Percentiles rank a stretch among this genome's conserved stretches.
Conservation (phyloP, 192 early-diverging fungal species). For the Backusella liffmaniae region DNA sequence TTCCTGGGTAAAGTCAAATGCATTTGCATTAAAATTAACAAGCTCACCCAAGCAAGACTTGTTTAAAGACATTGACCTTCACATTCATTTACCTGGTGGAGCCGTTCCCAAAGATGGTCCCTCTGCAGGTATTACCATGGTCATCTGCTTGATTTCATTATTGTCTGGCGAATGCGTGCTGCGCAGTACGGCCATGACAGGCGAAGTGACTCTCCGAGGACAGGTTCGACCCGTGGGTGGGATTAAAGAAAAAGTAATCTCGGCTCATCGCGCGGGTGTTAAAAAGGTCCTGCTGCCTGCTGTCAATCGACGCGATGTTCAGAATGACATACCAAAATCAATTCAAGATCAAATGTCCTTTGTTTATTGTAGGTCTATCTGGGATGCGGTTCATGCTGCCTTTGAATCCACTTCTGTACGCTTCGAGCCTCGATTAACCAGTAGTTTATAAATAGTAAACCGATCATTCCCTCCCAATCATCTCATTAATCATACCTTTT, state of each 20-base stretch:
- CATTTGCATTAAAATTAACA: constrained; percentile 53
- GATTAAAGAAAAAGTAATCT: constrained; percentile 84
- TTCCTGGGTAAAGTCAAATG: constrained; percentile 74
- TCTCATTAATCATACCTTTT: neutral
- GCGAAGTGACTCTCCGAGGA: constrained; percentile 82
- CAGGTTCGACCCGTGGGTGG: constrained; percentile 82
- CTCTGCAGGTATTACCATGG: constrained; percentile 60
- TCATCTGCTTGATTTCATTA: constrained; percentile 75
- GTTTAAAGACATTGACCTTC: constrained; percentile 54
- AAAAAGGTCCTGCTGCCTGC: constrained; percentile 66
- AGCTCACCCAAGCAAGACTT: constrained; percentile 41
- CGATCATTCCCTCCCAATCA: neutral
- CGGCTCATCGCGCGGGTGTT: constrained; percentile 76
- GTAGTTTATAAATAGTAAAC: neutral
- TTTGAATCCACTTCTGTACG: constrained; percentile 22
- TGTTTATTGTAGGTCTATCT: constrained; percentile 58
- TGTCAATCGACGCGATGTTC: constrained; percentile 67
- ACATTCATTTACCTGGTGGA: constrained; percentile 83
- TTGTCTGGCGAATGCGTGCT: constrained; percentile 55
- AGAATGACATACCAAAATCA: constrained; percentile 64
- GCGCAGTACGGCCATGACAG: constrained; percentile 75
- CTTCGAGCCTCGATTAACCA: neutral
- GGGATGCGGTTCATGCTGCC: constrained; percentile 58
- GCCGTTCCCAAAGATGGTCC: constrained; percentile 85
- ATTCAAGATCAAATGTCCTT: constrained; percentile 65